Base-by-base conservation (phyloP, 306 rosid species). In the Casuarina glauca region DNA sequence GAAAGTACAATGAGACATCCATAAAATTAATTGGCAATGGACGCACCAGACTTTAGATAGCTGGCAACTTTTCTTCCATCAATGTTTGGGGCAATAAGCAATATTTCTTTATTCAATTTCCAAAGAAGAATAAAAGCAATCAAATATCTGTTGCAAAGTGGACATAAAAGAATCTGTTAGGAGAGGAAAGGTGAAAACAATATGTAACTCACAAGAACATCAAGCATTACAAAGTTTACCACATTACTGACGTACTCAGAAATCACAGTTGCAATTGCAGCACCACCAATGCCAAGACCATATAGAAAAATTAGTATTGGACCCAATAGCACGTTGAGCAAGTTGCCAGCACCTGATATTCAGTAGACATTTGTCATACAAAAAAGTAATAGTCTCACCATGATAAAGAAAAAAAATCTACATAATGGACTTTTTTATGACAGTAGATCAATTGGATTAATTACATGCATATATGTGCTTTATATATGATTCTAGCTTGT, bases 211-310 rank as follows among this genome's bases (percentile, higher is more conserved):
- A 71, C 71, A 74, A 82, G 80, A 62, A 80, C 86, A 80, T 79
- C 80, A 44, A 75, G 15, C 71, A 79, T 75, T 73, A 79, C 80
- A 75, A 89, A 88, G 87, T 91, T 95, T 92, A 92, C 92, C 96
- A 91, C 97, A 91, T 88, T 81, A 45, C 70, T 75, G 93, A 92
- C 97, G 74, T 92, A 95, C 97, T 95, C 97, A 88, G 97, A 91
- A 64, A 87, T 92, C 92, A 92, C 95, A 0, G 91, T 91, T 72
- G 99, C 80, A 80, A 87, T 58, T 16, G 97, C 99, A 73, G 97
- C 98, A 76, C 98, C 98, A 11, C 88, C 76, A 80, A 95, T 69
- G 64, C 98, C 98, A 80, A 95, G 69, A 75, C 90, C 91, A 67
- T 74, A 78, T 74, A 52, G 58, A 82, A 91, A 93, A 76, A 95